phyloP scores from a whole-genome alignment of 768 basidiomycete genomes.

The Coprinopsis strossmayeri region DNA sequence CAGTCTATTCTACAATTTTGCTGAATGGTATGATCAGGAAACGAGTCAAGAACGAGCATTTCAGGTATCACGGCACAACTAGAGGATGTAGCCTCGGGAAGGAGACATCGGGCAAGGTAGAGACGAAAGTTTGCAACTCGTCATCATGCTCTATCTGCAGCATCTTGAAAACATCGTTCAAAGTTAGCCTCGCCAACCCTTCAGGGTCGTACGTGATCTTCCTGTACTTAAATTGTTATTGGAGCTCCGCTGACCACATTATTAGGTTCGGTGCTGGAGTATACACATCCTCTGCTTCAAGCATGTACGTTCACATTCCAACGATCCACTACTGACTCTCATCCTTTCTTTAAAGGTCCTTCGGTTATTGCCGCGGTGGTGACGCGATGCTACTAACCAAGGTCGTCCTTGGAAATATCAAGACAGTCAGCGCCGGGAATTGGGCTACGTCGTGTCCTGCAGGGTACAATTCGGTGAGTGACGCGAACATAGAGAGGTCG shows the following conservation, averaged over 20 bases:
- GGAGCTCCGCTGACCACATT: neutral
- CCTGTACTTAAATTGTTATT: neutral
- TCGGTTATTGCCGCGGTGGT: constrained; percentile 14
- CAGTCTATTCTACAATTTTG: neutral
- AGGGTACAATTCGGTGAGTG: constrained; percentile 23
- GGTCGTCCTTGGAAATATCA: constrained; percentile 22
- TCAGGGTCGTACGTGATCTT: constrained; percentile 20
- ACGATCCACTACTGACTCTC: neutral
- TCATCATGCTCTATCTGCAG: constrained; percentile 19
- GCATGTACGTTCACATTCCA: constrained; percentile 24
- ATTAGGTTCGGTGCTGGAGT: constrained; percentile 8
- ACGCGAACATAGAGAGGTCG: too few species aligned
- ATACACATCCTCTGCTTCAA: constrained; percentile 21
- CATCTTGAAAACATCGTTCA: constrained; percentile 27
- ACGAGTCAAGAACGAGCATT: constrained; percentile 21
- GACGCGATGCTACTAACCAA: constrained; percentile 24
- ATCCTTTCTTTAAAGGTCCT: constrained; percentile 14
- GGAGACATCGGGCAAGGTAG: constrained; percentile 9
- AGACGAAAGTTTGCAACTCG: constrained; percentile 19
- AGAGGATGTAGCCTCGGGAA: constrained; percentile 20
- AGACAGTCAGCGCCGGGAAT: constrained; percentile 15
- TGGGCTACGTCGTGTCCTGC: constrained; percentile 21
- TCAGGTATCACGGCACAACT: constrained; percentile 25
- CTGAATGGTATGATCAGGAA: constrained; percentile 11
- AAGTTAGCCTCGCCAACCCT: constrained; percentile 22